Percentiles rank a stretch among this genome's conserved stretches.
phyloP scores from a whole-genome alignment of 2,329 filamentous ascomycete species.

The Chaetomiaceae sp. region DNA sequence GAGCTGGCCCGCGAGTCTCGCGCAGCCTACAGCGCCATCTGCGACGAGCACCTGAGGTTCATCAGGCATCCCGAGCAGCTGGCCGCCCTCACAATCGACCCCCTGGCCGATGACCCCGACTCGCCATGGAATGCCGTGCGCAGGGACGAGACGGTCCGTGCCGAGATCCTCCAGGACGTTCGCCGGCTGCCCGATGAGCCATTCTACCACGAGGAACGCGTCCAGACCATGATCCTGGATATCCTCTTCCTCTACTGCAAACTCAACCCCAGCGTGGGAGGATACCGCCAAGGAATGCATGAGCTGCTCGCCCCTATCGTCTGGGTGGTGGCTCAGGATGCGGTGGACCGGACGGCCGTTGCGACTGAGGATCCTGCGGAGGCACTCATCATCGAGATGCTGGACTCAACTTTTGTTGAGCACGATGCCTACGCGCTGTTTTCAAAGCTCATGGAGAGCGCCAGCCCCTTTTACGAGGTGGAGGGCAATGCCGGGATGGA shows the following conservation, averaged over 20 bases:
- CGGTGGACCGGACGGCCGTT: slow-evolving; percentile 51
- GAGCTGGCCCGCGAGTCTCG: slow-evolving; percentile 64
- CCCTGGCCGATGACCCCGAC: slow-evolving; percentile 79
- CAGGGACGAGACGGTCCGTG: slow-evolving; percentile 75
- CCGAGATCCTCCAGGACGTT: slow-evolving; percentile 92
- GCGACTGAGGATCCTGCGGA: slow-evolving; percentile 39
- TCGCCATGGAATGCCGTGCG: slow-evolving; percentile 89
- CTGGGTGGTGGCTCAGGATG: slow-evolving; percentile 78
- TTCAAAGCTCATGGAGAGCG: slow-evolving; percentile 79
- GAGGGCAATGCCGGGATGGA: slow-evolving; percentile 37
- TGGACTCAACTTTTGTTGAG: slow-evolving; percentile 73
- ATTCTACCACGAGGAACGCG: slow-evolving; percentile 76
- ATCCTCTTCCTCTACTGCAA: slow-evolving; percentile 95
- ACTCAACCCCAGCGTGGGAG: slow-evolving; percentile 77
- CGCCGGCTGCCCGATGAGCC: slow-evolving; percentile 86
- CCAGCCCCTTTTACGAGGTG: slow-evolving; percentile 82
- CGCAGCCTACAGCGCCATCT: slow-evolving; percentile 66
- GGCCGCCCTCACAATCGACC: slow-evolving; percentile 66
- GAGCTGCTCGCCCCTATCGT: slow-evolving; percentile 87
- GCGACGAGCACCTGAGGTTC: slow-evolving; percentile 71
- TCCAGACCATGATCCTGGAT: slow-evolving; percentile 78
- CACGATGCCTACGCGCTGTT: slow-evolving; percentile 90
- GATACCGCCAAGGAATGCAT: slow-evolving; percentile 98
- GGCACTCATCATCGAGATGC: slow-evolving; percentile 56
- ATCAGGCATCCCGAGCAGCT: slow-evolving; percentile 82